phyloP scores from a whole-genome alignment of 2,329 filamentous ascomycete genomes.

The Cordyceps fumosorosea region DNA sequence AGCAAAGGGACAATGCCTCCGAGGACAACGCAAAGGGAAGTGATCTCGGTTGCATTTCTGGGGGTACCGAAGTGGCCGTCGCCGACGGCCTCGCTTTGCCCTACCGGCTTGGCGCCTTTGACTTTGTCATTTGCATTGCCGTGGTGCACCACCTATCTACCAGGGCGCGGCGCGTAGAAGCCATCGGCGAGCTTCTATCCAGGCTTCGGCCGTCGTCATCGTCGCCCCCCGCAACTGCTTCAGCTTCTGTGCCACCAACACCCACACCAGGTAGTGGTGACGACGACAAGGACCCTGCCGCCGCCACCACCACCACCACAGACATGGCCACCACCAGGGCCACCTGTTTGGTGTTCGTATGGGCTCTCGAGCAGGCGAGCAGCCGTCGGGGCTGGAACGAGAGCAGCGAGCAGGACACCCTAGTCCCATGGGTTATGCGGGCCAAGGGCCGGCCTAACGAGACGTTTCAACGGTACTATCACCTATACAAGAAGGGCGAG shows the following conservation, averaged over 20 bases:
- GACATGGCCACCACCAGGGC: conserved; percentile 33
- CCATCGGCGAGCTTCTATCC: conserved; percentile 60
- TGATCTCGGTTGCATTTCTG: conserved; percentile 4
- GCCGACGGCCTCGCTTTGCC: conserved; percentile 82
- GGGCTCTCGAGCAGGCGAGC: conserved; percentile 86
- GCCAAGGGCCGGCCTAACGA: conserved; percentile 32
- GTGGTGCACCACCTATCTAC: conserved; percentile 93
- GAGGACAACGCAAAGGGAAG: background rate
- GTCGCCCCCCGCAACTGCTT: too few relatives aligned
- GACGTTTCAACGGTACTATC: conserved; percentile 87
- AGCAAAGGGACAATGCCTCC: background rate
- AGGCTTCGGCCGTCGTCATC: background rate
- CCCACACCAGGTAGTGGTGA: background rate
- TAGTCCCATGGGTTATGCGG: conserved; percentile 87
- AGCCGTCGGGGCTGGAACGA: conserved; percentile 88
- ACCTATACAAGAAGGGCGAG: conserved; percentile 82
- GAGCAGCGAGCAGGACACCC: conserved; percentile 77
- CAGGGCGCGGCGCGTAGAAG: conserved; percentile 61
- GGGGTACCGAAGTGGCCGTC: conserved; percentile 61
- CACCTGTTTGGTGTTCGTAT: conserved; percentile 78
- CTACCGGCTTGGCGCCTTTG: conserved; percentile 53
- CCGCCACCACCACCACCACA: background rate
- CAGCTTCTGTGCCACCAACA: too few relatives aligned
- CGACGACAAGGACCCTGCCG: conserved; percentile 13
- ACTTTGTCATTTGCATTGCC: conserved; percentile 91